Evolutionary conservation across 306 rosid species (phyloP), one percentile per base, ranked within the genome.

Genomic region (Vigna unguiculata): DNA sequence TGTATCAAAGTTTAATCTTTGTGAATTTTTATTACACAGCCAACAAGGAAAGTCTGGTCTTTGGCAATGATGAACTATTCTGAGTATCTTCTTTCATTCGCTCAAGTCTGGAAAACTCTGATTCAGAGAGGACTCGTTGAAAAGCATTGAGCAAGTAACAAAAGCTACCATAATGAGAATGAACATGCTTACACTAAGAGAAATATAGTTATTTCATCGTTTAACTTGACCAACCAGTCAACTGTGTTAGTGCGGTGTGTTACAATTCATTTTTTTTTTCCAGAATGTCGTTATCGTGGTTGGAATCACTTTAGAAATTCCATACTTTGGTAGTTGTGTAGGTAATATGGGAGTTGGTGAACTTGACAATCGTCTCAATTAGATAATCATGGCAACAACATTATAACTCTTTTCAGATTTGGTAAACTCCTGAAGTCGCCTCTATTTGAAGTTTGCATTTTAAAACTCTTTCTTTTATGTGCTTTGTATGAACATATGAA

Each of bases 281-380:
- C 24, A 7, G 24, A 63, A 36, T 51, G 32, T 34, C 48, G 11
- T 41, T 66, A 17, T 15, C 54, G 61, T 16, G 63, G 60, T 67
- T 28, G 69, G 25, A 24, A 25, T 40, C 16, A 40, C 60, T 52
- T 30, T 9, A 54, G 32, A 72, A 40, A 1, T 53, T 72, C 21
- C 28, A 13, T 9, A 30, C 9, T 7, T 11, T 2, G 63, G 80
- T 53, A 2, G 46, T 38, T 76, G 66, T 7, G 16, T 12, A 7
- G 22, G 53, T 65, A 51, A 61, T 38, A 47, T 47, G 67, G 17
- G 32, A 76, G 80, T 66, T 66, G 80, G 74, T 52, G 80, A 25
- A 65, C 69, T 58, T 49, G 11, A 58, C 12, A 43, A 6, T 43
- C 20, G 36, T n/a, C 32, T 40, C 67, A 58, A 53, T 41, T n/a